Conservation (phyloP, 257 asterid genomes). For the Anisodus acutangulus region DNA sequence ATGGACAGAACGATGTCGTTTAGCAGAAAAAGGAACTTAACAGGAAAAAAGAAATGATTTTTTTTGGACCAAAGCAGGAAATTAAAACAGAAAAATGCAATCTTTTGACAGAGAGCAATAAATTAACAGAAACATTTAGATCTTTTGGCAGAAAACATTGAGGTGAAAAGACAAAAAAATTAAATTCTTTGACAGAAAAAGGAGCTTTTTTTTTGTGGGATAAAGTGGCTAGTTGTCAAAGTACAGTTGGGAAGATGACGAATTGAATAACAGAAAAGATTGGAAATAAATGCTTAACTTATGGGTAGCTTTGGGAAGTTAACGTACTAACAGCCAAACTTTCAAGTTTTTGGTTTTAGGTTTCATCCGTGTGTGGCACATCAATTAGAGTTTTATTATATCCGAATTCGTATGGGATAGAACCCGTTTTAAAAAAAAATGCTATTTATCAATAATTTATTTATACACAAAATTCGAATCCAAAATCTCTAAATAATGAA, state of each 20-base stretch:
- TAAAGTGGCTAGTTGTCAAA: background rate
- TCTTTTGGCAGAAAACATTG: background rate
- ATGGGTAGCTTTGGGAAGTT: constrained; percentile 16
- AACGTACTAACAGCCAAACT: background rate
- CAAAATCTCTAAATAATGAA: too few relatives aligned
- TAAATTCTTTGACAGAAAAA: background rate
- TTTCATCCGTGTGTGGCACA: too few relatives aligned
- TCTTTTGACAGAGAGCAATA: background rate
- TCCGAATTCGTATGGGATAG: too few relatives aligned
- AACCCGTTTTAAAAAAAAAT: too few relatives aligned
- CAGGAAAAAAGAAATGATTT: background rate
- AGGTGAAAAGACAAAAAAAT: background rate
- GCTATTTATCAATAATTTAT: too few relatives aligned
- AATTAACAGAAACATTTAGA: background rate
- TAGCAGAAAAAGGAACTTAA: too few relatives aligned
- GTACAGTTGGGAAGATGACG: constrained; percentile 28
- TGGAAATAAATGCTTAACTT: constrained; percentile 12
- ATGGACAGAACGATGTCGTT: background rate
- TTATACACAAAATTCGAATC: too few relatives aligned
- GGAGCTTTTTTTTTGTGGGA: background rate
- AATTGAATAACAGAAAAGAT: constrained; percentile 16
- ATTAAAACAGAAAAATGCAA: background rate
- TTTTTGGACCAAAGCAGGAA: background rate
- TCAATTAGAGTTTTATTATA: too few relatives aligned
- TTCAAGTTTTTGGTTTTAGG: too few relatives aligned